These are phyloP conservation scores for Chenopodium quinoa DNA, from an alignment of 148 eudicot genomes.

Conservation along the genomic window DNA sequence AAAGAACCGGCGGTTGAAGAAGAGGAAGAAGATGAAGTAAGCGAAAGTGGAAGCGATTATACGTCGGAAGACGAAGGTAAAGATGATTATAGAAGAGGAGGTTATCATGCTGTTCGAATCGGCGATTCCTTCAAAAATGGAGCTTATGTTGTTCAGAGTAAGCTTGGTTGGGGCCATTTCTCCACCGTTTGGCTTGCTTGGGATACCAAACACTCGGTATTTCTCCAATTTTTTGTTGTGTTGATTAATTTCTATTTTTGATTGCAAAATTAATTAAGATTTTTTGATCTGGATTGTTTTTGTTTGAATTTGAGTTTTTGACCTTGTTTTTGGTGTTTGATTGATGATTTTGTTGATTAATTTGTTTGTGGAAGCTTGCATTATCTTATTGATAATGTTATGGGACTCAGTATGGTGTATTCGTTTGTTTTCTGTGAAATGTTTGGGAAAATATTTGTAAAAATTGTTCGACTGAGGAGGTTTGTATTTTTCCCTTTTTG, in stretches of 20 bases:
- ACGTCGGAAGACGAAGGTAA: constrained; percentile 56
- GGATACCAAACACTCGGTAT: constrained; percentile 53
- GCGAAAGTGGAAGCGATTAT: constrained; percentile 43
- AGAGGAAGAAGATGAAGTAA: constrained; percentile 38
- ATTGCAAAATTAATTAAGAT: not conserved
- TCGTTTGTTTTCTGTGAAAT: not conserved
- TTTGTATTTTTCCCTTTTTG: not conserved
- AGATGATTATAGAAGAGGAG: constrained; percentile 51
- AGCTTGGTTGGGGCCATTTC: constrained; percentile 96
- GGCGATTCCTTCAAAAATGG: constrained; percentile 74
- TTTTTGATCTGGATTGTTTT: not conserved
- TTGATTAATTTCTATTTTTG: not conserved
- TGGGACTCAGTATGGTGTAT: not conserved
- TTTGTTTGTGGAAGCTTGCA: constrained; percentile 3
- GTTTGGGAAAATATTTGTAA: not conserved
- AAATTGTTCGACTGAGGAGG: not conserved
- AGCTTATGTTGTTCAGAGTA: constrained; percentile 64
- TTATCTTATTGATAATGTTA: not conserved
- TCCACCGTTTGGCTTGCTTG: constrained; percentile 95
- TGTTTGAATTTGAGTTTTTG: constrained; percentile 14
- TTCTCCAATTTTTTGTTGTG: not conserved
- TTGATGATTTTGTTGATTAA: not conserved
- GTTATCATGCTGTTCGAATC: constrained; percentile 72
- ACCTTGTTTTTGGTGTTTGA: not conserved
- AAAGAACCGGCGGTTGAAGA: constrained; percentile 10